Percentiles rank a stretch among this genome's conserved stretches.
phyloP scores from a whole-genome alignment of 1,284 basidiomycete genomes.

The Ceratobasidium papillatum region DNA sequence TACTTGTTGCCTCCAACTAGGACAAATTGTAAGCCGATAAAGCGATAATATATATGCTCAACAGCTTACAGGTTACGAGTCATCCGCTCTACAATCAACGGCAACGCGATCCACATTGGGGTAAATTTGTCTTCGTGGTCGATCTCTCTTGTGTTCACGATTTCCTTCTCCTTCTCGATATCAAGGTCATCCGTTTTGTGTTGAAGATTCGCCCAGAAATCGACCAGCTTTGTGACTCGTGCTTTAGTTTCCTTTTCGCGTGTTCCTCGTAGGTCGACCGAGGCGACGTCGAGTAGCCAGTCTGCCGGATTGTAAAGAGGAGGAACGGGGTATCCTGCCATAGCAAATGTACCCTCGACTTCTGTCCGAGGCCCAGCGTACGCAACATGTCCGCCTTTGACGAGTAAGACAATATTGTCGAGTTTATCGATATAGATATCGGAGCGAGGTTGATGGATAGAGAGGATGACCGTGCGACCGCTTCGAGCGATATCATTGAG shows the following conservation, averaged over 20 bases:
- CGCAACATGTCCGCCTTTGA: slow-evolving; percentile 59
- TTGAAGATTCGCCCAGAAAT: slow-evolving; percentile 42
- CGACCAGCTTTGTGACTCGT: slow-evolving; percentile 44
- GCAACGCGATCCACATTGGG: slow-evolving; percentile 52
- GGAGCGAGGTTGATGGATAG: slow-evolving; percentile 62
- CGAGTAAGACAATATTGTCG: slow-evolving; percentile 60
- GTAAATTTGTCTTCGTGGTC: slow-evolving; percentile 47
- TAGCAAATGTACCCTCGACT: slow-evolving; percentile 51
- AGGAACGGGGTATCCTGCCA: slow-evolving; percentile 52
- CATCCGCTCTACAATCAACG: slow-evolving; percentile 53
- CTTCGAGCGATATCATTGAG: slow-evolving; percentile 59
- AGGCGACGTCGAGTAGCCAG: slow-evolving; percentile 54
- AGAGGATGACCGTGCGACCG: slow-evolving; percentile 62
- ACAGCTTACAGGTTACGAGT: slow-evolving; percentile 52
- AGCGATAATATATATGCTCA: background rate
- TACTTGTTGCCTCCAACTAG: slow-evolving; percentile 48
- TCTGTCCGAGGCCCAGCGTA: slow-evolving; percentile 50
- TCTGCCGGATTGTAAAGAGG: slow-evolving; percentile 54
- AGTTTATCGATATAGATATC: slow-evolving; percentile 55
- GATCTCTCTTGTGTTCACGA: background rate
- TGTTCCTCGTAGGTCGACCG: slow-evolving; percentile 50
- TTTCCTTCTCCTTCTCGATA: slow-evolving; percentile 13
- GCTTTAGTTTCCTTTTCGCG: slow-evolving; percentile 41
- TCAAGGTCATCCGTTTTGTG: slow-evolving; percentile 22
- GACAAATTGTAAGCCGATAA: background rate